These are phyloP conservation scores for Exophiala sp. DNA, from an alignment of 2,329 filamentous ascomycete genomes.

Conservation along the genomic window DNA sequence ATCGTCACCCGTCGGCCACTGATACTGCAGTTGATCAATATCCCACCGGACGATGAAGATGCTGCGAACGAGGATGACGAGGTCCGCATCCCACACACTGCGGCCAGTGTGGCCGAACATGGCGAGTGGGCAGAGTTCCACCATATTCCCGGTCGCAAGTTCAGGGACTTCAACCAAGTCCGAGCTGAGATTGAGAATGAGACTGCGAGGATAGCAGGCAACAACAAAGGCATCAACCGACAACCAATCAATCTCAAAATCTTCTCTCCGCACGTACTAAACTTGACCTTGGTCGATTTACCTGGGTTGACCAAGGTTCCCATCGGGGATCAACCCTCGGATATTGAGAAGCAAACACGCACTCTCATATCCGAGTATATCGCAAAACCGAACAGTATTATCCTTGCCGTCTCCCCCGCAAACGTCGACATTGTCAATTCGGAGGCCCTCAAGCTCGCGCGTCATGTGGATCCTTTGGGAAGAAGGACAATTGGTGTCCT, in stretches of 20 bases:
- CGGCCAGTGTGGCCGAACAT: conserved; percentile 62
- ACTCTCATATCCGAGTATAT: conserved; percentile 98
- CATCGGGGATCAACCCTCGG: conserved; percentile 92
- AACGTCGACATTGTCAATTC: conserved; percentile 99
- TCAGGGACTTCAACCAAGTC: conserved; percentile 87
- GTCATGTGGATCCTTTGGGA: conserved; percentile 92
- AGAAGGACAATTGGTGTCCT: conserved; percentile 93
- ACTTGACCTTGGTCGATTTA: conserved; percentile 90
- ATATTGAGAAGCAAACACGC: conserved; percentile 97
- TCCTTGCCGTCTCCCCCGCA: conserved; percentile 90
- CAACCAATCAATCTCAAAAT: conserved; percentile 98
- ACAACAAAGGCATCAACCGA: conserved; percentile 96
- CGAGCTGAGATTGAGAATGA: conserved; percentile 96
- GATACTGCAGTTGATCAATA: conserved; percentile 97
- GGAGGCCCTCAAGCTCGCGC: conserved; percentile 89
- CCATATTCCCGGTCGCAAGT: conserved; percentile 81
- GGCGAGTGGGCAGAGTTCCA: conserved; percentile 92
- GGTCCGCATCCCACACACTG: conserved; percentile 65
- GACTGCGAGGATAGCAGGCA: conserved; percentile 87
- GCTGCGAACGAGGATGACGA: conserved; percentile 60
- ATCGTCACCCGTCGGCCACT: conserved; percentile 92
- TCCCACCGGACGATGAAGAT: conserved; percentile 55
- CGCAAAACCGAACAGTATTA: conserved; percentile 96
- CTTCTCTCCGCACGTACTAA: conserved; percentile 93
- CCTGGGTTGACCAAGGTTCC: conserved; percentile 96